Conservation (phyloP, 306 rosid species). For the peach (Prunus persica) region Prunus_persica_NCBIv2 NC_034015.1:18956501-18957000, state of each 20-base stretch:
- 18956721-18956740: constrained; percentile 58
- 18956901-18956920: constrained; percentile 72
- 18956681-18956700: constrained; percentile 68
- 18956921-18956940: constrained; percentile 77
- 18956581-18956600: constrained; percentile 88
- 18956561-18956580: constrained; percentile 73
- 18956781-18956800: constrained; percentile 93
- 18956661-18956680: constrained; percentile 66
- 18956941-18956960: constrained; percentile 82
- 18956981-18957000: constrained; percentile 91
- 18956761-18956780: constrained; percentile 80
- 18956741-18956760: constrained; percentile 75
- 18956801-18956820: constrained; percentile 92
- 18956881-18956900: constrained; percentile 77
- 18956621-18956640: constrained; percentile 80
- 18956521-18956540: constrained; percentile 70
- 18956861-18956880: constrained; percentile 86
- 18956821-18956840: constrained; percentile 87
- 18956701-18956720: constrained; percentile 68
- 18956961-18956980: constrained; percentile 73
- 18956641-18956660: constrained; percentile 81
- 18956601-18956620: constrained; percentile 84
- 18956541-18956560: constrained; percentile 64
- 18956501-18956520: constrained; percentile 63
- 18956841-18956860: constrained; percentile 62